Evolutionary conservation across 495 filamentous ascomycete species (phyloP).

Genomic region (Trichoderma reesei): DNA sequence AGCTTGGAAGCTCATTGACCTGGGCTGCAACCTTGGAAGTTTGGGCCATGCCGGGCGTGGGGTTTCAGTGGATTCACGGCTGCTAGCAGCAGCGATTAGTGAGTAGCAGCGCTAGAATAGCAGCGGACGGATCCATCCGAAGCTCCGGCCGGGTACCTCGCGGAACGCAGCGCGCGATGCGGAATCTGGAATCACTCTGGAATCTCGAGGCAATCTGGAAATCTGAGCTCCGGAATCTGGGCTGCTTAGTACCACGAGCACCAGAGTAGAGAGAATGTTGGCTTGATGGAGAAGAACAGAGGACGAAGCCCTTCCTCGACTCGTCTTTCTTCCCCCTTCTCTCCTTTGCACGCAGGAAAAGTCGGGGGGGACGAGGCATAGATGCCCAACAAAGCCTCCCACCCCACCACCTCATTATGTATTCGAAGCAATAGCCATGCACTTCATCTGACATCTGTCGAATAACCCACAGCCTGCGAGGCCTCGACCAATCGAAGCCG

Average conservation of each 20-base stretch:
- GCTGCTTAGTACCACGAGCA: too few species aligned
- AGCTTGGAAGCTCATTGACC: too few species aligned
- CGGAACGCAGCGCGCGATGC: neutral
- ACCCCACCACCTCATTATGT: slow-evolving; percentile 7
- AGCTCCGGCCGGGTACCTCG: neutral
- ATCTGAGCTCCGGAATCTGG: too few species aligned
- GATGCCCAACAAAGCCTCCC: neutral
- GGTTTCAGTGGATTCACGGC: slow-evolving; percentile 4
- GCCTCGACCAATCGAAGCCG: neutral
- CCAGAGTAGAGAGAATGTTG: too few species aligned
- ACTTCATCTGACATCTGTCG: slow-evolving; percentile 7
- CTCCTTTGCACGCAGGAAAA: too few species aligned
- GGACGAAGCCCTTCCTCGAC: too few species aligned
- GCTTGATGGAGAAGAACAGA: too few species aligned
- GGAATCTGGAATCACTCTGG: neutral
- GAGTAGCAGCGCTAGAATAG: too few species aligned
- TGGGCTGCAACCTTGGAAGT: too few species aligned
- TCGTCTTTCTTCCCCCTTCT: neutral
- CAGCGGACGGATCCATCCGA: slow-evolving; percentile 5
- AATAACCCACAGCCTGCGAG: neutral
- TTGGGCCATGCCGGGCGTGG: slow-evolving; percentile 7
- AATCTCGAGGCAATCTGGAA: too few species aligned
- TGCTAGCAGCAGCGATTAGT: too few species aligned
- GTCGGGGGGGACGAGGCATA: neutral
- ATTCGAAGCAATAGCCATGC: neutral